Percentiles rank a stretch among this genome's conserved stretches.
phyloP scores from a whole-genome alignment of 2,329 filamentous ascomycete genomes.

The Botryotinia globosa region DNA sequence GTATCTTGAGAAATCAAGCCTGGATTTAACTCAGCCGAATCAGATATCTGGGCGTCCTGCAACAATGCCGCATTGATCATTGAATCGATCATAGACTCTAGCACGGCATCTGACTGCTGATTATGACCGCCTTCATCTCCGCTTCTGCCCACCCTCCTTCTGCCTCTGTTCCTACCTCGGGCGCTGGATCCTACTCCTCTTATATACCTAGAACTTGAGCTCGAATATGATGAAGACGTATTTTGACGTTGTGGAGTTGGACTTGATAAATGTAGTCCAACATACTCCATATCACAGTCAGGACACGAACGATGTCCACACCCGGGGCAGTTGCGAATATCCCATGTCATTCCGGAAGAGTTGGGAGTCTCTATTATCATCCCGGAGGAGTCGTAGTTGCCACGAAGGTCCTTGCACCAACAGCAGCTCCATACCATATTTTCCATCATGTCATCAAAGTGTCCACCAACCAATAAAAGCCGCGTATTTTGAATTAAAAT shows the following conservation, averaged over 20 bases:
- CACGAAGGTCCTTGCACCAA: background rate
- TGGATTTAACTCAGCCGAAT: rapidly evolving
- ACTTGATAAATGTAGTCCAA: background rate
- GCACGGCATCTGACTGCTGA: background rate
- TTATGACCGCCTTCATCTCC: background rate
- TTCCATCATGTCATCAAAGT: background rate
- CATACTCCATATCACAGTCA: too few species aligned
- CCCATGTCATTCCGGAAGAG: too few species aligned
- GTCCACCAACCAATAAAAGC: too few species aligned
- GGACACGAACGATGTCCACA: too few species aligned
- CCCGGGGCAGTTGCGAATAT: too few species aligned
- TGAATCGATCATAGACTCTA: background rate
- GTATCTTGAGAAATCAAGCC: background rate
- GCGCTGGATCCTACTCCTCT: rapidly evolving
- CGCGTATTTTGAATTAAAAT: too few species aligned
- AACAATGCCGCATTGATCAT: background rate
- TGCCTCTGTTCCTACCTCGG: rapidly evolving
- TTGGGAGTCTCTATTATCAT: too few species aligned
- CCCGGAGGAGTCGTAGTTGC: too few species aligned
- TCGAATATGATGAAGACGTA: background rate
- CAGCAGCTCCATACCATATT: background rate
- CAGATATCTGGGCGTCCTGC: background rate
- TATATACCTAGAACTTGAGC: background rate
- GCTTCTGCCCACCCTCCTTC: too few species aligned
- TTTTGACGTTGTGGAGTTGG: background rate